Base-by-base conservation (phyloP, 495 filamentous ascomycete genomes). In the Podospora fimiseda region DNA sequence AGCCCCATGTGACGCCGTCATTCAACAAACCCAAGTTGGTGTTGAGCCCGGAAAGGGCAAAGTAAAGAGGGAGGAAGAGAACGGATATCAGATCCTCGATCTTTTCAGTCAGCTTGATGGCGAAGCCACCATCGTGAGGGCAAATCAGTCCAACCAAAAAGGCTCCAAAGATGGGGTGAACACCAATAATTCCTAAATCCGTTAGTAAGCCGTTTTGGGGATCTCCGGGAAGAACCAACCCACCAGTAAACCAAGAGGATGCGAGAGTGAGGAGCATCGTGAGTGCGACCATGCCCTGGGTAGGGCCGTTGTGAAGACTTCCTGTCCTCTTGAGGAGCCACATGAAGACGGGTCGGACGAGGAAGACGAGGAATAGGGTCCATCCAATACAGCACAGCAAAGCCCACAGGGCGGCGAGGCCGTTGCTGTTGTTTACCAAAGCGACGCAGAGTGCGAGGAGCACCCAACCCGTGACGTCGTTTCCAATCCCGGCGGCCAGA, bases 51-150 rank as follows among this genome's bases (percentile, higher is more conserved):
- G 93, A 96, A 8, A 95, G 77, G 2, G 93, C 89, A 70, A 97
- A 98, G 66, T 98, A 98, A 3, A 98, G 83, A 0, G 93, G 93
- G 11, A 96, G 73, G 56, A 98, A 90, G n/a, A 98, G 74, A 19
- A 89, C 81, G 1, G 83, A 80, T 44, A 98, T 85, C 7, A 98
- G 70, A 71, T 98, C 93, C 64, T 98, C 93, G 48, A 98, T 81
- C 74, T 97, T 98, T 63, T 98, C 93, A 0, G 91, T 92, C 52
- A 98, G 68, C 57, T 93, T 90, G 65, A 96, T 94, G 15, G 90
- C 87, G 67, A 96, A 98, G 6, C 92, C 92, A 37, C 88, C 88
- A 46, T 96, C 87, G 60, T 96, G 93, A 0, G 93, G 93, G 63
- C 91, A 95, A 51, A 98, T 90, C 50, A 98, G 59, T 13, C 93